Conservation (phyloP, 345 rosid species). For the Moringa oleifera region DNA sequence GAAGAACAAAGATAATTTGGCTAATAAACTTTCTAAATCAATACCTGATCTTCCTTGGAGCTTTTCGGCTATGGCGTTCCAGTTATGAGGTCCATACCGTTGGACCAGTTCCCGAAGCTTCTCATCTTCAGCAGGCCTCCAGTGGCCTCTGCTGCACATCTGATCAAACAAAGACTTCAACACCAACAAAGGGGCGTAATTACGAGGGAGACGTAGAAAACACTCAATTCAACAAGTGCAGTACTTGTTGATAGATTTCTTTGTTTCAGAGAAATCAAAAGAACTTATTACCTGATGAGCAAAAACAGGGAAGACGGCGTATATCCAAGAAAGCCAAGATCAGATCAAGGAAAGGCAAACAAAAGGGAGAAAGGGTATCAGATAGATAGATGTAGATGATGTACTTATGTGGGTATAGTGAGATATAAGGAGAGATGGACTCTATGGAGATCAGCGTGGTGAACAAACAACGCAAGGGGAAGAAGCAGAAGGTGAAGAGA, state of each 20-base stretch:
- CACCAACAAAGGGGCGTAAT: constrained; percentile 2
- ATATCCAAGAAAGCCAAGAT: no score
- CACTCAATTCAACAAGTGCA: not conserved
- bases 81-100: constrained; percentile 68
- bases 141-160: constrained; percentile 73
- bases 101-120: constrained; percentile 60
- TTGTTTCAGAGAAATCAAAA: not conserved
- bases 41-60: constrained; percentile 72
- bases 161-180: not conserved
- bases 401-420: no score
- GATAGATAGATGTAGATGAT: no score
- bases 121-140: constrained; percentile 77
- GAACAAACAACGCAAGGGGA: no score
- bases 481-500: not conserved
- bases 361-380: no score
- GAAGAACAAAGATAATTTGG: no score
- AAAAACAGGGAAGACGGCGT: not conserved
- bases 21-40: no score
- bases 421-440: no score
- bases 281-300: not conserved
- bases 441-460: not conserved
- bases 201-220: not conserved
- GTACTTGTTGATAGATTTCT: no score
- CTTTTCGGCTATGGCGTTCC: constrained; percentile 79
- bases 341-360: no score